Base-by-base conservation (phyloP, 2,329 filamentous ascomycete species). In the Fusarium solani-melongenae region DNA sequence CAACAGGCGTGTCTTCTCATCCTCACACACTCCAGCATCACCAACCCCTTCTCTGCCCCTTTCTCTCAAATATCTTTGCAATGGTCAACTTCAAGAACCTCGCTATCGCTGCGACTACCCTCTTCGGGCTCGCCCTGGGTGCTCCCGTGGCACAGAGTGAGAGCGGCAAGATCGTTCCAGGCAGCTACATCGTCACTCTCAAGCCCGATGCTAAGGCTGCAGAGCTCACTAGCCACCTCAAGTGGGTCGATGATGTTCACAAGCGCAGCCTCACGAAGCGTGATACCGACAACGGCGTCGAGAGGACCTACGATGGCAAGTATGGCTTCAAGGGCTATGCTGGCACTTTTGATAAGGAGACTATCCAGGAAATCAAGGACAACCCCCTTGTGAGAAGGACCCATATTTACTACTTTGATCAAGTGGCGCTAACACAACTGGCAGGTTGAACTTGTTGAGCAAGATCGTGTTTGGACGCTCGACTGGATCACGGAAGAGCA, bases 161-260 rank as follows among this genome's bases (percentile, higher is more conserved):
- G 59, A 59, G 70, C 11, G 69, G 64, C 41, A 34, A 74, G 34
- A 64, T 83, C 62, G 73, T 84, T 53, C 76, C 82, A 56, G 81
- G 80, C 74, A 86, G 85, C 63, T 92, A 90, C 82, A 91, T 92
- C 74, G 86, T 92, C 39, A 89, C 91, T 57, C 90, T 91, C 81
- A 89, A 91, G 81, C 82, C 83, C 71, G 85, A 84, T 61, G 83
- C 84, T 72, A 81, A 81, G 58, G 79, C 84, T 20, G 82, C 83
- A 5, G 83, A 82, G 36, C 83, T 91, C 72, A 80, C 83, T 41
- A 81, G 82, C 53, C 87, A 90, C 78, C 78, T 89, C 72, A 77
- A 79, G 53, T 86, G 84, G 74, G 83, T 90, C 72, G 84, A 83
- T n/a, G 82, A 86, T 44, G 80, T 91, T 55, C 84, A 87, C 76